Base-by-base conservation (phyloP, 2,329 filamentous ascomycete species). In the Ophiognomonia clavigignenti-juglandacearum region DNA sequence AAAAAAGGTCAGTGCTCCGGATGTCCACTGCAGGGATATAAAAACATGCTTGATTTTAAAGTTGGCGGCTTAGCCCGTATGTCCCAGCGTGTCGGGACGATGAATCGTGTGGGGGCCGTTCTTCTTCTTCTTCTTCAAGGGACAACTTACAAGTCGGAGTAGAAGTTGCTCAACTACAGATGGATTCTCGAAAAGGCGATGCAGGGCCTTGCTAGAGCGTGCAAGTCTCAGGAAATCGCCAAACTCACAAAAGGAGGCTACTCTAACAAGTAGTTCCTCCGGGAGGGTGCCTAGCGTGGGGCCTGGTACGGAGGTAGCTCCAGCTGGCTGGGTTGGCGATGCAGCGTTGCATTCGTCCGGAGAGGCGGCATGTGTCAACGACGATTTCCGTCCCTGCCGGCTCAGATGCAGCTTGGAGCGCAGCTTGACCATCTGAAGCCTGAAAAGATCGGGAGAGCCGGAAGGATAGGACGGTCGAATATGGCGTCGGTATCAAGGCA, bases 371-470 rank as follows among this genome's bases (percentile, higher is more conserved):
- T 39, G 29, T 36, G 43, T 39, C 39, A 43, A 34, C 23, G 48
- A 45, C 38, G 34, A 37, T 43, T 53, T 51, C 39, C 48, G 51
- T 42, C 40, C 38, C 51, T 51, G 51, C 48, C 44, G 44, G 43
- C 34, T 43, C 43, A 50, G 47, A 36, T 52, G 47, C 29, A 52
- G 50, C 43, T 52, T 52, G 22, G 47, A 52, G 29, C 47, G 50
- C 50, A 52, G 29, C 18, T 16, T 47, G 43, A 52, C 22, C 50
- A 52, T 52, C 47, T 50, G 48, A 37, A 39, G 26, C 10, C 20
- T 20, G 23, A 31, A 27, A 26, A 20, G 37, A 29, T 23, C 22
- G 43, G 31, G 27, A 27, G 10, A 24, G n/a, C 29, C 22, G 4
- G 2, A 41, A n/a, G 10, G 13, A 11, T 19, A 36, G 9, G 20